Evolutionary conservation across 441 rosid genomes (phyloP).

Genomic region (Melastoma candidum): DNA sequence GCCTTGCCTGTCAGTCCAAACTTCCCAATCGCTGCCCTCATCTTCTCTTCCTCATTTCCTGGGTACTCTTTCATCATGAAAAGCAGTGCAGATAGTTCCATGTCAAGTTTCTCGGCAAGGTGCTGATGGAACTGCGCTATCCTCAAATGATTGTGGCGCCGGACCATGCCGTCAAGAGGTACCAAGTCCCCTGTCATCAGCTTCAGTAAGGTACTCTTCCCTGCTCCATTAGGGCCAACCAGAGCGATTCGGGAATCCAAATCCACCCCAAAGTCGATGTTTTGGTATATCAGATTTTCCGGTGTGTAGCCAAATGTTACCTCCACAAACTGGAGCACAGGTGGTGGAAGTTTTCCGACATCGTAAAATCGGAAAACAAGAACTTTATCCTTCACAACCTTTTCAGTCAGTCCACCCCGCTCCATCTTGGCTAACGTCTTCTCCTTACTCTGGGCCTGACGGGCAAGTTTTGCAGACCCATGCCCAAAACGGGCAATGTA

Average conservation of each 20-base stretch:
- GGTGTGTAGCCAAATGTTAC: constrained; percentile 88
- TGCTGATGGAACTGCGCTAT: constrained; percentile 88
- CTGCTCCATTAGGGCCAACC: constrained; percentile 97
- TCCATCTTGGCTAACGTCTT: constrained; percentile 98
- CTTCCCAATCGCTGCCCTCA: too few species aligned
- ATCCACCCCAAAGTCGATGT: constrained; percentile 88
- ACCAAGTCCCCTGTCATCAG: constrained; percentile 84
- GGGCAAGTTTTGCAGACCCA: constrained; percentile 96
- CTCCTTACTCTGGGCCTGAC: constrained; percentile 98
- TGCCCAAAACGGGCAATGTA: constrained; percentile 98
- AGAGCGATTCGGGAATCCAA: constrained; percentile 87
- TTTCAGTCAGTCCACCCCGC: constrained; percentile 91
- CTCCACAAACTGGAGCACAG: constrained; percentile 93
- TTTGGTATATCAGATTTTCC: constrained; percentile 67
- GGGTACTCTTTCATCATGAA: constrained; percentile 86
- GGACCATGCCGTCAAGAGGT: constrained; percentile 42
- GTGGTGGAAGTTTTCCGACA: constrained; percentile 97
- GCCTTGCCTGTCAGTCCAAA: too few species aligned
- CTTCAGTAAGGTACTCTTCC: constrained; percentile 90
- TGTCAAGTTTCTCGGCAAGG: constrained; percentile 81
- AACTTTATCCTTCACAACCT: constrained; percentile 61
- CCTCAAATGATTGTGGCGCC: too few species aligned
- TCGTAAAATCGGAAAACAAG: constrained; percentile 77
- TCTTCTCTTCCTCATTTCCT: constrained; percentile 79
- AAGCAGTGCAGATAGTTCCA: constrained; percentile 67